A percentile compares a stretch with the other conserved stretches of the same genome.
phyloP scores from a whole-genome alignment of 2,329 filamentous ascomycete genomes.

The Ambrosiella beaveri region DNA sequence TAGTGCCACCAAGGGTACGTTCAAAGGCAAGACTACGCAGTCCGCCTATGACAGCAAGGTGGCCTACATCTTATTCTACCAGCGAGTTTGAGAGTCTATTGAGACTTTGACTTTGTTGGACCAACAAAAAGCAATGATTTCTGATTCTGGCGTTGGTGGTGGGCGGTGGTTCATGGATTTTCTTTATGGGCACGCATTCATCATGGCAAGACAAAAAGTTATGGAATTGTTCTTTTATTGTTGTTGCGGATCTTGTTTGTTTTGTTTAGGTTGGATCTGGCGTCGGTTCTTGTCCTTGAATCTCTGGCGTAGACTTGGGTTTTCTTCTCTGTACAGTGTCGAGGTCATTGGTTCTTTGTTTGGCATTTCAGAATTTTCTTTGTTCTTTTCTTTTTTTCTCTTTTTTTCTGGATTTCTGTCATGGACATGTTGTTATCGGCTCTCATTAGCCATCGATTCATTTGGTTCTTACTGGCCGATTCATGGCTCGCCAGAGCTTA shows the following conservation, averaged over 20 bases:
- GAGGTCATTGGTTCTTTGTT: too few species aligned
- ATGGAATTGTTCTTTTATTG: not conserved
- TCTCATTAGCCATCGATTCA: too few species aligned
- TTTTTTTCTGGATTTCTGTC: too few species aligned
- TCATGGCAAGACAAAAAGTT: not conserved
- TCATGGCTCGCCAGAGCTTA: too few species aligned
- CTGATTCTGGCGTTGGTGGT: constrained; percentile 1
- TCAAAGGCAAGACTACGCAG: constrained; percentile 41
- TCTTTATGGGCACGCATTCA: not conserved
- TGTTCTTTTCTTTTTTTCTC: too few species aligned
- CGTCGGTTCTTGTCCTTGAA: not conserved
- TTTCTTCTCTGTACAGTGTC: too few species aligned
- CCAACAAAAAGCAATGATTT: not conserved
- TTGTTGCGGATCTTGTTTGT: not conserved
- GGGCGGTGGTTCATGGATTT: not conserved
- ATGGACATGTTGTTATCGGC: too few species aligned
- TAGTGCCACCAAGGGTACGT: constrained; percentile 26
- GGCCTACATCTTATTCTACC: constrained; percentile 91
- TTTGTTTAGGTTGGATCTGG: not conserved
- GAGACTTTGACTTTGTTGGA: not conserved
- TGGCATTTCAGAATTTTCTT: too few species aligned
- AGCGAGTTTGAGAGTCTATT: constrained; percentile 39
- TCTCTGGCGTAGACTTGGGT: not conserved
- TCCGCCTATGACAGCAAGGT: constrained; percentile 84
- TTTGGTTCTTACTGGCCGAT: too few species aligned